phyloP scores from a whole-genome alignment of 345 rosid genomes.

The Limnanthes douglasii region DNA sequence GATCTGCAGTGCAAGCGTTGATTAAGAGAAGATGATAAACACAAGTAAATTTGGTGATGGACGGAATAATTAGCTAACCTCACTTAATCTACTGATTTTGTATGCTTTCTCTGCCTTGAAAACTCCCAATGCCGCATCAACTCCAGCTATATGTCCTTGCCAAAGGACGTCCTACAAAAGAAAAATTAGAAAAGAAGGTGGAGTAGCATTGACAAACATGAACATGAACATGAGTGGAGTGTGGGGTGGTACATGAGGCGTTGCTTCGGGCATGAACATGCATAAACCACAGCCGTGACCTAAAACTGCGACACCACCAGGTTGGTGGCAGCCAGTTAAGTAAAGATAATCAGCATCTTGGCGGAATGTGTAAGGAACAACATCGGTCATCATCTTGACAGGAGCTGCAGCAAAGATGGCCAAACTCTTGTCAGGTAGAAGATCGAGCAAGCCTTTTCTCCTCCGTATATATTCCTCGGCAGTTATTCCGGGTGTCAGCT shows the following conservation, averaged over 20 bases:
- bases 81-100: conserved; percentile 46
- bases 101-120: conserved; percentile 87
- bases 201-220: background rate
- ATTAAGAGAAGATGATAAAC: background rate
- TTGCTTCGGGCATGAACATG: conserved; percentile 97
- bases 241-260: conserved; percentile 40
- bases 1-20: conserved; percentile 28
- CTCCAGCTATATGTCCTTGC: conserved; percentile 89
- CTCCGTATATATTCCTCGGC: conserved; percentile 62
- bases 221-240: background rate
- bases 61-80: conserved; percentile 27
- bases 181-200: background rate
- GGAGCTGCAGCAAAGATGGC: conserved; percentile 83
- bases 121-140: conserved; percentile 59
- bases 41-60: background rate
- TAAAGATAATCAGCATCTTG: conserved; percentile 85
- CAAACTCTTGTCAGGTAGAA: conserved; percentile 65
- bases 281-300: conserved; percentile 66
- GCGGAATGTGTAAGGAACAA: conserved; percentile 77
- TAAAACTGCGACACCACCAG: conserved; percentile 85
- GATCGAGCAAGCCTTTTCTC: conserved; percentile 53
- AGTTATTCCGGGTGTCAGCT: conserved; percentile 75
- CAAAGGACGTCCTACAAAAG: conserved; percentile 62
- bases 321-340: conserved; percentile 88
- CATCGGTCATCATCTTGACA: conserved; percentile 92